These are phyloP conservation scores for Candida michaelii DNA, from an alignment of 805 yeast genomes.

Conservation along the genomic window DNA sequence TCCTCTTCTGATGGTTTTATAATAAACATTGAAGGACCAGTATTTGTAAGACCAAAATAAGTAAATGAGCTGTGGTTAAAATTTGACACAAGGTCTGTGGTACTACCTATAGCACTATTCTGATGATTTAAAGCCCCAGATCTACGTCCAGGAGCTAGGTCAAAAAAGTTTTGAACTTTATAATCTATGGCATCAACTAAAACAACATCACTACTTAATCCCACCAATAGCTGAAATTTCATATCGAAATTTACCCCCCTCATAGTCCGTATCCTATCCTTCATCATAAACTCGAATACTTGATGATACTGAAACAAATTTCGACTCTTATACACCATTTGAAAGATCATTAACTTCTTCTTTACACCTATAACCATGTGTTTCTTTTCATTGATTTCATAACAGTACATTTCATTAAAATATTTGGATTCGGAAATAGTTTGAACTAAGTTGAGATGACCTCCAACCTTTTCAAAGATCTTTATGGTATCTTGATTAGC, in stretches of 20 bases:
- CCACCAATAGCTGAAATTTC: conserved; percentile 19
- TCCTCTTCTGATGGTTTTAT: conserved; percentile 17
- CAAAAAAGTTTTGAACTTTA: background rate
- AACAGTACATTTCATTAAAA: conserved; percentile 18
- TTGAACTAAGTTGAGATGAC: conserved; percentile 32
- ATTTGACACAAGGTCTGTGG: conserved; percentile 7
- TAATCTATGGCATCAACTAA: conserved; percentile 22
- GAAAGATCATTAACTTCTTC: conserved; percentile 29
- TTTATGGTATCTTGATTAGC: conserved; percentile 23
- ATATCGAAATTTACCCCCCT: conserved; percentile 12
- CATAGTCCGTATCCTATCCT: conserved; percentile 31
- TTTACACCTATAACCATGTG: conserved; percentile 29
- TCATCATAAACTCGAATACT: conserved; percentile 25
- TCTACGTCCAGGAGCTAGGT: too few species aligned
- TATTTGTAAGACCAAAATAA: conserved; percentile 36
- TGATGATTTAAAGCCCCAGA: too few species aligned
- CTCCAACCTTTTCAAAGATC: conserved; percentile 31
- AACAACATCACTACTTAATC: conserved; percentile 27
- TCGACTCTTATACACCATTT: conserved; percentile 28
- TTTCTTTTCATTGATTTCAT: conserved; percentile 19
- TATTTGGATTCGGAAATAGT: conserved; percentile 26
- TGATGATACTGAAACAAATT: conserved; percentile 29
- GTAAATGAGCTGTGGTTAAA: conserved; percentile 28
- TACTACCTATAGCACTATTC: too few species aligned
- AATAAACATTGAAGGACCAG: conserved; percentile 28